These are phyloP conservation scores for Apophysomyces sp. DNA, from an alignment of 371 early-diverging fungal genomes.

Conservation along the genomic window DNA sequence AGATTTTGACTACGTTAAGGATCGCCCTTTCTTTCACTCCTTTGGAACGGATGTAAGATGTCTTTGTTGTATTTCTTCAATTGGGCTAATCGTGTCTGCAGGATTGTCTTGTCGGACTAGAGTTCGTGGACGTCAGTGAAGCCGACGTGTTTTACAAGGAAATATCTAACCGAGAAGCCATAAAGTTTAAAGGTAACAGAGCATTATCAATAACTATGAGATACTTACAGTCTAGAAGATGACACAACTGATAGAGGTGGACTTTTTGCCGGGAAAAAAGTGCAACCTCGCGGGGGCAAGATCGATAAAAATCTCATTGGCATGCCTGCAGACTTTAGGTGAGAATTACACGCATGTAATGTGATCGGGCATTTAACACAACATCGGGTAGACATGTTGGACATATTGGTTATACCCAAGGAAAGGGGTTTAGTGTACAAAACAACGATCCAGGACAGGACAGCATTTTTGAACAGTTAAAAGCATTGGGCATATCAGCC, in stretches of 20 bases:
- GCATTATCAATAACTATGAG: background rate
- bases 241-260: slow-evolving; percentile 38
- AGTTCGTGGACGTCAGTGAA: slow-evolving; percentile 86
- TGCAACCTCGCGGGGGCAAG: slow-evolving; percentile 23
- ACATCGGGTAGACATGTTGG: slow-evolving; percentile 59
- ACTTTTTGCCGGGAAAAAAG: slow-evolving; percentile 17
- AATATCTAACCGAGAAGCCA: slow-evolving; percentile 53
- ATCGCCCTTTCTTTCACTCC: slow-evolving; percentile 80
- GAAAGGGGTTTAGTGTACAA: slow-evolving; percentile 77
- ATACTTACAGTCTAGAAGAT: slow-evolving; percentile 23
- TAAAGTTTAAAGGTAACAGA: slow-evolving; percentile 34
- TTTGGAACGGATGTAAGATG: slow-evolving; percentile 77
- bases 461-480: slow-evolving; percentile 70
- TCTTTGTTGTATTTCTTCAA: background rate
- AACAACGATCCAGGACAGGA: slow-evolving; percentile 82
- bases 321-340: slow-evolving; percentile 74
- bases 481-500: slow-evolving; percentile 80
- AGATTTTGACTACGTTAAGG: slow-evolving; percentile 73
- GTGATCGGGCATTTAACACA: background rate
- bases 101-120: slow-evolving; percentile 77
- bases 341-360: background rate
- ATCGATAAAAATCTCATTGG: slow-evolving; percentile 79
- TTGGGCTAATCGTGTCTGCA: slow-evolving; percentile 16
- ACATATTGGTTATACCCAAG: slow-evolving; percentile 79
- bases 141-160: slow-evolving; percentile 76